Conservation (phyloP, 1,284 basidiomycete genomes). For the Cryptococcus sp. region DNA sequence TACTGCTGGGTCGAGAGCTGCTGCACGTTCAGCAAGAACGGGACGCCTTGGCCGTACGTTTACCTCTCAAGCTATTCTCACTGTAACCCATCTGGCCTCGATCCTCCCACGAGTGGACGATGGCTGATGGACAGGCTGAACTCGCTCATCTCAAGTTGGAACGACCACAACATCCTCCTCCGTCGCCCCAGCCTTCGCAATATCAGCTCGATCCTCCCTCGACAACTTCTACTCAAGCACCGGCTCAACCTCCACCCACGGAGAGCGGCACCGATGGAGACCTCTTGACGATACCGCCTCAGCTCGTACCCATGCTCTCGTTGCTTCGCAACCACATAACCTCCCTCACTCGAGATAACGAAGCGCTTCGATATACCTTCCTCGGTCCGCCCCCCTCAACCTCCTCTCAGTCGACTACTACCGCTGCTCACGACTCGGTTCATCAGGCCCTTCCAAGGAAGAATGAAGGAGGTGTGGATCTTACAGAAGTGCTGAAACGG, state of each 20-base stretch:
- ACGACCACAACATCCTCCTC: background rate
- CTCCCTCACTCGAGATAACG: slow-evolving; percentile 38
- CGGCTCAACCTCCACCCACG: too few relatives aligned
- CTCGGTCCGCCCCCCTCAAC: slow-evolving; percentile 16
- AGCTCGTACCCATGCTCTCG: slow-evolving; percentile 28
- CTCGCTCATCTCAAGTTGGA: slow-evolving; percentile 13
- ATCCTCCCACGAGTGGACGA: background rate
- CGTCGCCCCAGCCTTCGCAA: too few relatives aligned
- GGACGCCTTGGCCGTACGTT: slow-evolving; percentile 25
- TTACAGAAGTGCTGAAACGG: slow-evolving; percentile 30
- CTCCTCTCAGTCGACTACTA: background rate
- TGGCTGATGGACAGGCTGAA: slow-evolving; percentile 13
- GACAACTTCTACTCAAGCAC: too few relatives aligned
- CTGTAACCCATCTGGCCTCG: background rate
- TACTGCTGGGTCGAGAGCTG: slow-evolving; percentile 25
- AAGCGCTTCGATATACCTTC: slow-evolving; percentile 41
- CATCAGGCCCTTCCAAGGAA: too few relatives aligned
- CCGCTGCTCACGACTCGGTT: too few relatives aligned
- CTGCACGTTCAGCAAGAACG: slow-evolving; percentile 33
- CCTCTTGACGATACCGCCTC: slow-evolving; percentile 18
- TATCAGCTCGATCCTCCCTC: too few relatives aligned
- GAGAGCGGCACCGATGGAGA: too few relatives aligned
- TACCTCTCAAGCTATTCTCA: too few relatives aligned
- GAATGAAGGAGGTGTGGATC: slow-evolving; percentile 14
- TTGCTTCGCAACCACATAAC: slow-evolving; percentile 32